Conservation (phyloP, 805 yeast genomes). For the Yamadazyma tumulicola region DNA sequence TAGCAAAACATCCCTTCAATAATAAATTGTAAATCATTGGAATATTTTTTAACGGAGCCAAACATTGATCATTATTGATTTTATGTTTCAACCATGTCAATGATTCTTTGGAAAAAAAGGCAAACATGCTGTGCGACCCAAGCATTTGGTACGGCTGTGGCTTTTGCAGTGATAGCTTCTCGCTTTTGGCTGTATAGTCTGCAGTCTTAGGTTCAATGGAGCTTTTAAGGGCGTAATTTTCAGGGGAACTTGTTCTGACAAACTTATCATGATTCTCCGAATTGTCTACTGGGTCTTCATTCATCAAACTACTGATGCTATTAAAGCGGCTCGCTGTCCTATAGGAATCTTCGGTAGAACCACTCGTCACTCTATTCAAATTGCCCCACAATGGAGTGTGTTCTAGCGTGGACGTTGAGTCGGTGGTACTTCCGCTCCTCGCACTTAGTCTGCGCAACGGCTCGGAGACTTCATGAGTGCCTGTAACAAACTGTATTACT, state of each 20-base stretch:
- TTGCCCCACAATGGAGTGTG: no score
- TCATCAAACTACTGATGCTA: neutral
- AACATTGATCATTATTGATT: conserved; percentile 17
- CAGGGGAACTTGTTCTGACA: neutral
- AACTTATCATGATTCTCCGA: neutral
- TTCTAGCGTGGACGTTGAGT: neutral
- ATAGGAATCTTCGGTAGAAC: no score
- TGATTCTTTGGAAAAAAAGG: conserved; percentile 28
- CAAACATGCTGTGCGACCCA: conserved; percentile 19
- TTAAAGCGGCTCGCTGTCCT: no score
- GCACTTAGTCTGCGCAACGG: no score
- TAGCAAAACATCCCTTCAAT: conserved; percentile 12
- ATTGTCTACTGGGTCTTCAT: neutral
- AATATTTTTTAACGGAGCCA: conserved; percentile 23
- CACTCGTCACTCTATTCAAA: neutral
- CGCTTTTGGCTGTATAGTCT: no score
- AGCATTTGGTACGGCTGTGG: neutral
- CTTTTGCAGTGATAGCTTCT: no score
- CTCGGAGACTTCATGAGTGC: no score
- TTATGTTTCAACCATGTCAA: conserved; percentile 25
- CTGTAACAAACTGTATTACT: neutral
- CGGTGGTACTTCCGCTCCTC: neutral
- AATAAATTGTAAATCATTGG: conserved; percentile 20
- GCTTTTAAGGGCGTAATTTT: neutral
- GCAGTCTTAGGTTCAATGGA: neutral